Evolutionary conservation across 441 rosid genomes (phyloP).

Genomic region (Manihot esculenta): DNA sequence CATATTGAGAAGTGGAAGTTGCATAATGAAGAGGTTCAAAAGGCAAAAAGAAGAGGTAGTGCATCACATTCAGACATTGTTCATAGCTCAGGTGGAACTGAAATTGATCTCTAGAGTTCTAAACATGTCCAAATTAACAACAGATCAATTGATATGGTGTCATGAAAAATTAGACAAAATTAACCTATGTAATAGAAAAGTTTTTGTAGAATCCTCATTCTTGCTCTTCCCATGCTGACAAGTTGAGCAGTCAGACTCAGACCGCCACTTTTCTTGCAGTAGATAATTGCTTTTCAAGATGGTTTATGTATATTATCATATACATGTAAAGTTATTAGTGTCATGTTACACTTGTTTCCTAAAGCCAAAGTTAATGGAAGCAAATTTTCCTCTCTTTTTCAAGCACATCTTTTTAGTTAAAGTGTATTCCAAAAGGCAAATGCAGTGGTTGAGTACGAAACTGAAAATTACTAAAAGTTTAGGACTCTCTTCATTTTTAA

Average conservation of each 20-base stretch:
- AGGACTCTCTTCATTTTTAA: too few species aligned
- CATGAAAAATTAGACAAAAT: slow-evolving; percentile 51
- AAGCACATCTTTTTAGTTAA: too few species aligned
- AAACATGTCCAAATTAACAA: slow-evolving; percentile 49
- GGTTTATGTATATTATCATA: not conserved
- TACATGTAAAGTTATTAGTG: not conserved
- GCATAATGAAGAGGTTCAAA: slow-evolving; percentile 64
- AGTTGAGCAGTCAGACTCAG: not conserved
- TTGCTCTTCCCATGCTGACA: slow-evolving; percentile 63
- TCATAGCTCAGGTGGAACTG: slow-evolving; percentile 63
- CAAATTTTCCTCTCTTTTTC: too few species aligned
- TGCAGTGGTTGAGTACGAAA: too few species aligned
- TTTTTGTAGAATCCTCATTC: slow-evolving; percentile 57
- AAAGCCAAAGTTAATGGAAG: not conserved
- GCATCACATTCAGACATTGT: slow-evolving; percentile 30
- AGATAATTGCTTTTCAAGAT: not conserved
- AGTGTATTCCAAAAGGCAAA: not conserved
- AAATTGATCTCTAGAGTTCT: slow-evolving; percentile 63
- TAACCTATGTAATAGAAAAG: slow-evolving; percentile 44
- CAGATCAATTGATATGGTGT: slow-evolving; percentile 68
- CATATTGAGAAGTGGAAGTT: slow-evolving; percentile 52
- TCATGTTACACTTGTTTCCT: not conserved
- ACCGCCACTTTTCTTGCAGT: too few species aligned
- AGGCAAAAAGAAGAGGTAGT: slow-evolving; percentile 38
- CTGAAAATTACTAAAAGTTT: too few species aligned